These are phyloP conservation scores for Ochetophila trinervis DNA, from an alignment of 306 rosid species.

Conservation along the genomic window DNA sequence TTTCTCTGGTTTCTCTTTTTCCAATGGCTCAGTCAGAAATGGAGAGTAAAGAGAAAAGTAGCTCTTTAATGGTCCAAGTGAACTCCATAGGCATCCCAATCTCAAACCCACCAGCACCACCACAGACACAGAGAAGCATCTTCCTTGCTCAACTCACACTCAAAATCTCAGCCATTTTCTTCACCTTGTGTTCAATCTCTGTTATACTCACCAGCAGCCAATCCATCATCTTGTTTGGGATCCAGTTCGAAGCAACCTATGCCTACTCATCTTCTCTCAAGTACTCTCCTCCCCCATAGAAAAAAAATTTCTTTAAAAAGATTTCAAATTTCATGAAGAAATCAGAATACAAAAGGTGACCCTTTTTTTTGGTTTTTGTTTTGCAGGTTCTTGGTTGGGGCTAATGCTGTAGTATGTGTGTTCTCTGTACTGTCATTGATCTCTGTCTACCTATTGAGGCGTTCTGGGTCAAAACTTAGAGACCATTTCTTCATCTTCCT, in stretches of 20 bases:
- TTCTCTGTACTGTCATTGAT: constrained; percentile 41
- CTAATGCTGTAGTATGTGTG: constrained; percentile 40
- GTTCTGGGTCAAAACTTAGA: constrained; percentile 15
- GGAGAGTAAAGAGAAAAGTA: constrained; percentile 22
- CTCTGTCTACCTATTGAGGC: constrained; percentile 18
- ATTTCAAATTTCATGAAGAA: background rate
- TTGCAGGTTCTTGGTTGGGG: constrained; percentile 58
- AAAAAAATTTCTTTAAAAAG: background rate
- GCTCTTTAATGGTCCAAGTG: constrained; percentile 15
- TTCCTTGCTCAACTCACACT: constrained; percentile 33
- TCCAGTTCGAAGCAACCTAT: constrained; percentile 49
- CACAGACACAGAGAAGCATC: constrained; percentile 9
- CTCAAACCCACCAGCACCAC: background rate
- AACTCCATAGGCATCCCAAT: constrained; percentile 22
- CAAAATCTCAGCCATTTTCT: constrained; percentile 42
- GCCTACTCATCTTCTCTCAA: constrained; percentile 49
- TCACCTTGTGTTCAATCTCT: constrained; percentile 39
- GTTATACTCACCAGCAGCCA: constrained; percentile 52
- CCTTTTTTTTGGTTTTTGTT: background rate
- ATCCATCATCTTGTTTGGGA: constrained; percentile 35
- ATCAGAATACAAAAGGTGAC: background rate
- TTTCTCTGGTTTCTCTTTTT: too few relatives aligned
- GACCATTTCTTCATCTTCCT: constrained; percentile 39
- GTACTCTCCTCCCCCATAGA: constrained; percentile 25
- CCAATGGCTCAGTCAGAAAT: background rate